A percentile compares a stretch with the other conserved stretches of the same genome.
Evolutionary conservation across 2,329 filamentous ascomycete species (phyloP).

Genomic region (Beauveria sp.): DNA sequence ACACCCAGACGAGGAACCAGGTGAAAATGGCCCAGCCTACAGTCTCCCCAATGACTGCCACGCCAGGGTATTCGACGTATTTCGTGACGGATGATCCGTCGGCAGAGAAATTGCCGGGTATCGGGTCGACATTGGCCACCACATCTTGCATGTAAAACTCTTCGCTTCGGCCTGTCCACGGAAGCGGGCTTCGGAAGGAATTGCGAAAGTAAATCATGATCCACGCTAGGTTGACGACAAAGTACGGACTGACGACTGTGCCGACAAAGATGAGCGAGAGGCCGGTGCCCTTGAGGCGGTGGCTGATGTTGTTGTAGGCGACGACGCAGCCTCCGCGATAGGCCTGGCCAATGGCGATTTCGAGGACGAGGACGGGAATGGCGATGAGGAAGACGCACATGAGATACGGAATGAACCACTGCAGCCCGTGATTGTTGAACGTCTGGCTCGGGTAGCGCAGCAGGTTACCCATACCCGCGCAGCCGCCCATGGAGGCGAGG

Average conservation of each 20-base stretch:
- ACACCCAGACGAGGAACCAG: conserved; percentile 53
- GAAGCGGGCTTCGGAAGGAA: conserved; percentile 46
- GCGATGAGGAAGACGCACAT: conserved; percentile 47
- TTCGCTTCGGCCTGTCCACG: conserved; percentile 42
- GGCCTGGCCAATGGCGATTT: conserved; percentile 63
- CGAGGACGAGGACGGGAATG: conserved; percentile 47
- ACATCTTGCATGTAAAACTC: conserved; percentile 46
- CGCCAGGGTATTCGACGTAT: conserved; percentile 40
- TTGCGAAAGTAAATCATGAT: conserved; percentile 52
- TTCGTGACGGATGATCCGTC: conserved; percentile 30
- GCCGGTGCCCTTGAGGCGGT: conserved; percentile 45
- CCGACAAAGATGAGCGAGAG: conserved; percentile 44
- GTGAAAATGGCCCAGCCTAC: conserved; percentile 51
- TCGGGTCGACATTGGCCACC: conserved; percentile 37
- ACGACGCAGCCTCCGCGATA: conserved; percentile 49
- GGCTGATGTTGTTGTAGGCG: conserved; percentile 45
- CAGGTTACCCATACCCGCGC: conserved; percentile 50
- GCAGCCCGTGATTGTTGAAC: conserved; percentile 52
- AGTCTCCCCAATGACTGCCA: conserved; percentile 44
- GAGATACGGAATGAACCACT: conserved; percentile 54
- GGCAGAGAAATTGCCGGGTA: conserved; percentile 29
- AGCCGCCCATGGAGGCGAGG: conserved; percentile 51
- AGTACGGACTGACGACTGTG: conserved; percentile 49
- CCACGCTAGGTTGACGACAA: conserved; percentile 49
- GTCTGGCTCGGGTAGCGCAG: conserved; percentile 50